These are phyloP conservation scores for Colletotrichum paranaense DNA, from an alignment of 2,329 filamentous ascomycete species.

Conservation along the genomic window DNA sequence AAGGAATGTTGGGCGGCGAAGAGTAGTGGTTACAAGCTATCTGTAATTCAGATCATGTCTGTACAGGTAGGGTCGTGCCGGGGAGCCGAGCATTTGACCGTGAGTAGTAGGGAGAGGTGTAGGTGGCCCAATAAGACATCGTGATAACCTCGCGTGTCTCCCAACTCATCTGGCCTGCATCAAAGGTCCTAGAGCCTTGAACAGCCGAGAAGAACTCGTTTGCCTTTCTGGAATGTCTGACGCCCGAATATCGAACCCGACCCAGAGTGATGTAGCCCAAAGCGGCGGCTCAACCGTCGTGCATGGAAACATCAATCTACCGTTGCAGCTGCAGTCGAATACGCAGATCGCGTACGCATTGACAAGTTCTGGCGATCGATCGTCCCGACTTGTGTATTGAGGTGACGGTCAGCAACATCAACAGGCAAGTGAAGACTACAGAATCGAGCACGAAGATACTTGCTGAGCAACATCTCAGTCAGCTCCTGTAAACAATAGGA, in stretches of 20 bases:
- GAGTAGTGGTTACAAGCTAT: neutral
- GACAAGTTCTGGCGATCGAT: neutral
- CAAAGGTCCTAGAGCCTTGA: neutral
- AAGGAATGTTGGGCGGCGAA: neutral
- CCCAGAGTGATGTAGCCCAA: neutral
- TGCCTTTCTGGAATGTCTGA: neutral
- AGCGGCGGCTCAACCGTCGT: neutral
- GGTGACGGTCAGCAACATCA: neutral
- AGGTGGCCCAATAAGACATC: neutral
- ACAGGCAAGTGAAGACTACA: neutral
- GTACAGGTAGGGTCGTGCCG: neutral
- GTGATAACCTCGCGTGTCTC: neutral
- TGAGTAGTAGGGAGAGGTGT: neutral
- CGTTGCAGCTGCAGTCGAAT: neutral
- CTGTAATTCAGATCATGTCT: neutral
- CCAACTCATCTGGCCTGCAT: neutral
- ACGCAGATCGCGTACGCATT: neutral
- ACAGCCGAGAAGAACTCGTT: neutral
- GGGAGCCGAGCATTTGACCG: neutral
- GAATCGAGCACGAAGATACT: constrained; percentile 7
- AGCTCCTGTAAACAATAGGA: neutral
- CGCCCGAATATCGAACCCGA: neutral
- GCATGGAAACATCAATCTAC: neutral
- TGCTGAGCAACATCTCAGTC: neutral
- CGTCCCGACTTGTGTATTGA: neutral